These are phyloP conservation scores for Mariannaea elegans DNA, from an alignment of 2,329 filamentous ascomycete genomes.

Conservation along the genomic window DNA sequence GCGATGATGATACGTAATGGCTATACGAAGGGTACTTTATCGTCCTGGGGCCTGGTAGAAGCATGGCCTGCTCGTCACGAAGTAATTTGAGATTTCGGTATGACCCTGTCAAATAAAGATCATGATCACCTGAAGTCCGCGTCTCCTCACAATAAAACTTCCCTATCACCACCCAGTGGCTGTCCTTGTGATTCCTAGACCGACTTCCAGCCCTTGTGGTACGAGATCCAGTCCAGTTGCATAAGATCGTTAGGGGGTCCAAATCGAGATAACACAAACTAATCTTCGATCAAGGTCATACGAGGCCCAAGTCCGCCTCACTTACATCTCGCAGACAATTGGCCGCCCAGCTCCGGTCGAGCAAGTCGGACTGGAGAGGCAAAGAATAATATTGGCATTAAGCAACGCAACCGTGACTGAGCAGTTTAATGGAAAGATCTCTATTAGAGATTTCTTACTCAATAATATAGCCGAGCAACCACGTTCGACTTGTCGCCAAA, in stretches of 20 bases:
- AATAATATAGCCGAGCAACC: not conserved
- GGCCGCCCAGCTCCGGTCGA: not conserved
- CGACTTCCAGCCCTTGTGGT: conserved; percentile 22
- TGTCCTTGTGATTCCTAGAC: conserved; percentile 21
- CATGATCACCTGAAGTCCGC: not conserved
- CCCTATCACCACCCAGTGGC: conserved; percentile 20
- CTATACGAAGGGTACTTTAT: no score
- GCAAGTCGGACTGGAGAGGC: not conserved
- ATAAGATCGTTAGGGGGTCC: conserved; percentile 33
- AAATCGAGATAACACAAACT: conserved; percentile 32
- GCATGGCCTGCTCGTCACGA: no score
- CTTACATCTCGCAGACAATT: not conserved
- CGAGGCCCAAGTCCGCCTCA: conserved; percentile 5
- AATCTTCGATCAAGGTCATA: conserved; percentile 22
- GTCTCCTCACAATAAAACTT: not conserved
- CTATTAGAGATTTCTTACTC: no score
- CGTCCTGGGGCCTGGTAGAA: no score
- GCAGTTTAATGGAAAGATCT: no score
- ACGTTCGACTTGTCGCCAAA: no score
- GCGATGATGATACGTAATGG: no score
- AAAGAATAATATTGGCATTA: no score
- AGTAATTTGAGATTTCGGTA: not conserved
- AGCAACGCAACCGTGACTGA: no score
- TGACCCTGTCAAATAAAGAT: not conserved
- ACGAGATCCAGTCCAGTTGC: conserved; percentile 39